These are phyloP conservation scores for Pyricularia grisea DNA, from an alignment of 2,329 filamentous ascomycete species.

Conservation along the genomic window DNA sequence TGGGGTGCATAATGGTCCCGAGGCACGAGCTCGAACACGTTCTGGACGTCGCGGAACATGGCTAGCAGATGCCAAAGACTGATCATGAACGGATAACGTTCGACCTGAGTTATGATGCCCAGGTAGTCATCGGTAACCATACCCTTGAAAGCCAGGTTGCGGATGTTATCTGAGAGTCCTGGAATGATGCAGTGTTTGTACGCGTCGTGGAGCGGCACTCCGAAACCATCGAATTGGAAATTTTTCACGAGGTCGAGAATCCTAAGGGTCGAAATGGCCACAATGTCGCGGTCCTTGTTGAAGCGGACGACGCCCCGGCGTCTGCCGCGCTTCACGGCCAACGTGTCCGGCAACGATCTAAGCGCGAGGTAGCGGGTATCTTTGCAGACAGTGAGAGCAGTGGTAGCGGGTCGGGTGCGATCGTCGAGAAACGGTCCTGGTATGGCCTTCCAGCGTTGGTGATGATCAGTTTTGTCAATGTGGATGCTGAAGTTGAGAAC, in stretches of 20 bases:
- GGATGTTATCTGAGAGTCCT: not conserved
- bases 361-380: not conserved
- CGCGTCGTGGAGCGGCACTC: not conserved
- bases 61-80: not conserved
- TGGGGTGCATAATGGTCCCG: not conserved
- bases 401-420: not conserved
- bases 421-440: too few species aligned
- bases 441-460: too few species aligned
- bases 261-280: not conserved
- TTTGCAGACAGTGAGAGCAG: not conserved
- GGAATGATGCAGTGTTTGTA: not conserved
- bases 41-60: not conserved
- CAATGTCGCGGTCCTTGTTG: not conserved
- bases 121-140: not conserved
- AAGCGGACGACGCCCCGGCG: not conserved
- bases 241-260: too few species aligned
- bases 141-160: not conserved
- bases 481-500: too few species aligned
- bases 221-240: too few species aligned
- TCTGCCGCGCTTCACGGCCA: not conserved
- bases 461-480: too few species aligned
- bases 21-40: not conserved
- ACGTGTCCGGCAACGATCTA: not conserved
- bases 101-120: not conserved
- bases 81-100: not conserved